Conservation (phyloP, 78 protist genomes). For the Blattamonas nauphoetae region DNA sequence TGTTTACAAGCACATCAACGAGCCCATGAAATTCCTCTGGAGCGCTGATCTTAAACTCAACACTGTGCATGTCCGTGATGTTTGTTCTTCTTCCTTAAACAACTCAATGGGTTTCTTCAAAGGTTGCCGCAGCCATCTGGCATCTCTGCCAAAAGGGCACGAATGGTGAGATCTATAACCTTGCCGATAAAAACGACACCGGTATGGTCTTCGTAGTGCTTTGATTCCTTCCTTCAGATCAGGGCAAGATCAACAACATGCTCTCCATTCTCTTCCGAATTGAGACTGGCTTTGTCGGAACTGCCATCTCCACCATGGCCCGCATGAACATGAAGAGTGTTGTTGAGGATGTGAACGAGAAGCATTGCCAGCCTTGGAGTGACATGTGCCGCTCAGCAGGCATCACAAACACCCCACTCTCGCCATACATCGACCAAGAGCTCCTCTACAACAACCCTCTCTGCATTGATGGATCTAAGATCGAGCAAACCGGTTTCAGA, state of each 20-base stretch:
- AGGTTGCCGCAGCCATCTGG: constrained; percentile 70
- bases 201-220: no score
- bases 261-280: constrained; percentile 67
- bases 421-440: constrained; percentile 81
- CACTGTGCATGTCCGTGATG: constrained; percentile 90
- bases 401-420: constrained; percentile 66
- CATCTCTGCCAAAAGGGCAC: constrained; percentile 35
- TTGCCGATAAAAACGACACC: constrained; percentile 74
- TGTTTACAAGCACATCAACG: constrained; percentile 65
- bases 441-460: constrained; percentile 59
- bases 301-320: constrained; percentile 35
- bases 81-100: no score
- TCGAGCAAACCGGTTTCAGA: constrained; percentile 64
- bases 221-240: no score
- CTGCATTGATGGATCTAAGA: constrained; percentile 67
- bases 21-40: constrained; percentile 82
- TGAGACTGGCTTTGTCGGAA: constrained; percentile 66
- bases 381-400: constrained; percentile 53
- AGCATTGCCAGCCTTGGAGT: constrained; percentile 82
- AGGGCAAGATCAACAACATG: constrained; percentile 43
- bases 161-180: constrained; percentile 67
- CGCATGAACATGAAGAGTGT: constrained; percentile 38
- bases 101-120: no score
- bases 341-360: constrained; percentile 66
- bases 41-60: constrained; percentile 54